These are phyloP conservation scores for Paecilomyces variotii DNA, from an alignment of 2,329 filamentous ascomycete species.

Conservation along the genomic window DNA sequence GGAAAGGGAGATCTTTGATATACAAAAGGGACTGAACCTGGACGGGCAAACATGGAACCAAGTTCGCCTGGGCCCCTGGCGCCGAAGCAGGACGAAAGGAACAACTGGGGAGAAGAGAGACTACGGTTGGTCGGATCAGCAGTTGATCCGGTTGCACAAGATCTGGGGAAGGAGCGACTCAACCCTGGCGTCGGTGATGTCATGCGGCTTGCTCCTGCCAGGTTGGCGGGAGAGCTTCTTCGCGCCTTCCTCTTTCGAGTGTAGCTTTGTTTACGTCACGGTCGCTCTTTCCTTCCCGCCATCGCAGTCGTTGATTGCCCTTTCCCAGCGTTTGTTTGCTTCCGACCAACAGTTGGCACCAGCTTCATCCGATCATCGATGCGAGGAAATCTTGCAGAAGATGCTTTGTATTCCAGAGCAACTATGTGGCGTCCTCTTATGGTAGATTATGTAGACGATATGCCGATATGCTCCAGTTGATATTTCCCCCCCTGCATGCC, in stretches of 20 bases:
- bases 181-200: neutral
- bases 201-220: neutral
- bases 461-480: neutral
- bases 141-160: neutral
- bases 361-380: neutral
- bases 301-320: neutral
- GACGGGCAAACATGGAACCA: neutral
- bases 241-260: neutral
- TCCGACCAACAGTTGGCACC: neutral
- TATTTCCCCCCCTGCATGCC: neutral
- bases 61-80: neutral
- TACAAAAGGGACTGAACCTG: neutral
- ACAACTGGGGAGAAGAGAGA: neutral
- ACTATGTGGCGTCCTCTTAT: neutral
- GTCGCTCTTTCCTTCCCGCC: neutral
- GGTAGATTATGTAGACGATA: neutral
- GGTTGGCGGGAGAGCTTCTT: neutral
- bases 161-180: neutral
- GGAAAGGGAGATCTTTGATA: neutral
- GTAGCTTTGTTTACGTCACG: neutral
- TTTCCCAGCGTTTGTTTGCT: neutral
- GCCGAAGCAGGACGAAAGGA: neutral
- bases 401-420: neutral
- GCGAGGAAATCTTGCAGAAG: neutral
- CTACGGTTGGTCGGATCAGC: neutral